Evolutionary conservation across 345 rosid species (phyloP).

Genomic region (Populus ilicifolia): DNA sequence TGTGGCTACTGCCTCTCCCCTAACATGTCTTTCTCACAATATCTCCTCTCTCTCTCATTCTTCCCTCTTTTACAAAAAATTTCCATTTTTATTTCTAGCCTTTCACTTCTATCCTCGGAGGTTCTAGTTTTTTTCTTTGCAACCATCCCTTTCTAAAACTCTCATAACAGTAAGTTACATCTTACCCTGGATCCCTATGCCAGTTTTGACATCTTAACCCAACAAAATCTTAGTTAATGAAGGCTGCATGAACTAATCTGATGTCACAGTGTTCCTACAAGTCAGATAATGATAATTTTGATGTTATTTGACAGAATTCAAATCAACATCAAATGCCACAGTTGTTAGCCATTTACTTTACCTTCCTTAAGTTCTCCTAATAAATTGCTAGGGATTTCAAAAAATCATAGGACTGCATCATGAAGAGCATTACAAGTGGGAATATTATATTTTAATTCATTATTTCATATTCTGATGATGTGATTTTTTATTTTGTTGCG

Average conservation of each 20-base stretch:
- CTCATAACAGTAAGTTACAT: not conserved
- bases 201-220: not conserved
- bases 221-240: not conserved
- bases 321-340: not conserved
- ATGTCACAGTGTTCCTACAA: not conserved
- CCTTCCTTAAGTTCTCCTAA: not conserved
- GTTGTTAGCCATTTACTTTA: not conserved
- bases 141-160: not conserved
- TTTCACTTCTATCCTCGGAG: not conserved
- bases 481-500: not conserved
- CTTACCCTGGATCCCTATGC: not conserved
- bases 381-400: not conserved
- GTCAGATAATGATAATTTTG: not conserved
- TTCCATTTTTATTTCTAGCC: not conserved
- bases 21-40: not conserved
- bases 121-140: not conserved
- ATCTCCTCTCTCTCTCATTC: not conserved
- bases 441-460: not conserved
- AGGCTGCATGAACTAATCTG: not conserved
- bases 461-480: not conserved
- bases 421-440: not conserved
- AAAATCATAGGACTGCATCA: not conserved
- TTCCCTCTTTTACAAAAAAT: not conserved
- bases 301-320: not conserved
- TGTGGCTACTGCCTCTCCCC: not conserved